Conservation (phyloP, 2,329 filamentous ascomycete genomes). For the Didymellaceae sp. region DNA sequence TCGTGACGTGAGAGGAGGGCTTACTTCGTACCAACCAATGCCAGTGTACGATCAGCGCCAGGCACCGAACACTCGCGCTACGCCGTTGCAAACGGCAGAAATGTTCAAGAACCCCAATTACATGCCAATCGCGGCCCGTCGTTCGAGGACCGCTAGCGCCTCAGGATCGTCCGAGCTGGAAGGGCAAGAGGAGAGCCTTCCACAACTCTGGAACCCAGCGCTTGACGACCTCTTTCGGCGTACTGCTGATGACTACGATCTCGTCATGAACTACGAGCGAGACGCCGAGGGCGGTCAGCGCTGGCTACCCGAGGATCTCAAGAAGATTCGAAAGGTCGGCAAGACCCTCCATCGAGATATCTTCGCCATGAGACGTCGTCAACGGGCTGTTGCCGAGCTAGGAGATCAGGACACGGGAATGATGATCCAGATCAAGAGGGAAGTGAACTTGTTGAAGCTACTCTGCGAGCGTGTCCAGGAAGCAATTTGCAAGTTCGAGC, state of each 20-base stretch:
- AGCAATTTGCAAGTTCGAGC: slow-evolving; percentile 10
- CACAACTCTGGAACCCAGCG: slow-evolving; percentile 13
- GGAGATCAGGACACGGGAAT: slow-evolving; percentile 7
- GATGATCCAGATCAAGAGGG: slow-evolving; percentile 8
- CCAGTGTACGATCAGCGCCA: not conserved
- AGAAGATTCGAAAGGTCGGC: slow-evolving; percentile 16
- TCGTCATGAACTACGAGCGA: slow-evolving; percentile 25
- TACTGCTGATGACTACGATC: slow-evolving; percentile 27
- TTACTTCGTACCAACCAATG: too few relatives aligned
- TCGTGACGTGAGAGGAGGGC: too few relatives aligned
- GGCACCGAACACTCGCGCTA: not conserved
- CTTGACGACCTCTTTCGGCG: slow-evolving; percentile 22
- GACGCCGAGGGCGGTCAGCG: slow-evolving; percentile 24
- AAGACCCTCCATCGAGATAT: slow-evolving; percentile 19
- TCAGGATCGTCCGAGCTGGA: not conserved
- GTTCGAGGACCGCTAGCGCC: not conserved
- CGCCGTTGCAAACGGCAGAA: not conserved
- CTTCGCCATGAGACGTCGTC: slow-evolving; percentile 12
- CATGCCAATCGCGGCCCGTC: not conserved
- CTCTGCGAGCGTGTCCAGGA: slow-evolving; percentile 12
- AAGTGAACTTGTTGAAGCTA: slow-evolving; percentile 4
- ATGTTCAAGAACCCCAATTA: slow-evolving; percentile 5
- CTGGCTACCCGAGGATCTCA: slow-evolving; percentile 23
- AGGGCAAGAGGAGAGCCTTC: not conserved
- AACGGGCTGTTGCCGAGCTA: not conserved